A percentile compares a stretch with the other conserved stretches of the same genome.
Evolutionary conservation across 176 grass and related monocot genomes (phyloP).

Genomic region (Neostapfia colusana): DNA sequence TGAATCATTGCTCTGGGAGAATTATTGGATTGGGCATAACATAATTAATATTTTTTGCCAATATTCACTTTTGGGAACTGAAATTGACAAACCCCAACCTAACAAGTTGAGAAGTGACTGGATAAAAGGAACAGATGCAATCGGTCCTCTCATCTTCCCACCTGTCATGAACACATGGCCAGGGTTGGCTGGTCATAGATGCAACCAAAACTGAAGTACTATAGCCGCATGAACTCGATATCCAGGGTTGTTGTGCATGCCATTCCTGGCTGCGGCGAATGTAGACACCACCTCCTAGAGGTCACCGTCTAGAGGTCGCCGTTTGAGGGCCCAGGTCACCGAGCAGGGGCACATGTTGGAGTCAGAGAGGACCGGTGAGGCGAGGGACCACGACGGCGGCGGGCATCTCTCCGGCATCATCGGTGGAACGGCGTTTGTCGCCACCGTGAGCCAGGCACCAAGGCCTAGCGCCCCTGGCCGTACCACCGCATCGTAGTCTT

Average conservation of each 20-base stretch:
- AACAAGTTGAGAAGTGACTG: not conserved
- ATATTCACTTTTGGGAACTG: slow-evolving; percentile 1
- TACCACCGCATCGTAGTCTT: slow-evolving; percentile 59
- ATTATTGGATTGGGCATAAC: not conserved
- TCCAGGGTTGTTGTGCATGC: slow-evolving; percentile 13
- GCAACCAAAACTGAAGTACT: slow-evolving; percentile 40
- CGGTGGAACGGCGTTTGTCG: slow-evolving; percentile 40
- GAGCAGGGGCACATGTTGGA: slow-evolving; percentile 47
- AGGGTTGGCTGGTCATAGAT: not conserved
- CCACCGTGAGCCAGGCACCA: slow-evolving; percentile 46
- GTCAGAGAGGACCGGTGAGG: slow-evolving; percentile 55
- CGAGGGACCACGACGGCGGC: slow-evolving; percentile 40
- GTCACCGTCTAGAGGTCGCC: too few relatives aligned
- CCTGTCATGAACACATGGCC: slow-evolving; percentile 20
- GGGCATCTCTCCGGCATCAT: slow-evolving; percentile 38
- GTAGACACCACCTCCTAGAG: slow-evolving; percentile 52
- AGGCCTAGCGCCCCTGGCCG: slow-evolving; percentile 57
- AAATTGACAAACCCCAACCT: slow-evolving; percentile 17
- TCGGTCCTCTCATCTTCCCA: slow-evolving; percentile 37
- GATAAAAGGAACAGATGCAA: slow-evolving; percentile 12
- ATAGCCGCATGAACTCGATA: slow-evolving; percentile 27
- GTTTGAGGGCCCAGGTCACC: slow-evolving; percentile 12
- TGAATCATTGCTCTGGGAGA: not conserved
- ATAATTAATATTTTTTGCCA: not conserved
- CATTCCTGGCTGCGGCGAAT: slow-evolving; percentile 25